Evolutionary conservation across 495 filamentous ascomycete species (phyloP).

Genomic region (Tirmania nivea): DNA sequence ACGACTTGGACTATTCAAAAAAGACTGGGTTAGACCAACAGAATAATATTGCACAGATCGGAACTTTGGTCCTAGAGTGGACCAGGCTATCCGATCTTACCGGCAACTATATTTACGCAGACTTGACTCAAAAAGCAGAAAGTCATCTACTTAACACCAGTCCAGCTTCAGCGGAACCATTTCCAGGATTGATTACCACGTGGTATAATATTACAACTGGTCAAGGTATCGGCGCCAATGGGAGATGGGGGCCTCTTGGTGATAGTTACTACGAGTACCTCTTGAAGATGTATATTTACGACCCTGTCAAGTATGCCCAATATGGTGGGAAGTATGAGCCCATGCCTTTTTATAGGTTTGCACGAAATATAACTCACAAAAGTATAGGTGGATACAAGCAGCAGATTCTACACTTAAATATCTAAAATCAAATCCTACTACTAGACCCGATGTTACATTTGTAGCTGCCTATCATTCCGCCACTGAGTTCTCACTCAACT

Average conservation of each 20-base stretch:
- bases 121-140: constrained; percentile 46
- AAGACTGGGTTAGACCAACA: constrained; percentile 25
- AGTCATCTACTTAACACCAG: constrained; percentile 46
- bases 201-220: constrained; percentile 42
- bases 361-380: not conserved
- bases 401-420: constrained; percentile 56
- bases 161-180: constrained; percentile 43
- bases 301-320: constrained; percentile 35
- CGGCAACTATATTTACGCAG: constrained; percentile 40
- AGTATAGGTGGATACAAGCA: constrained; percentile 45
- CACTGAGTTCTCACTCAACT: constrained; percentile 28
- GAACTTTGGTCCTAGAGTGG: constrained; percentile 68
- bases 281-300: constrained; percentile 84
- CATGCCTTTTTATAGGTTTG: not conserved
- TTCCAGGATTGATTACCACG: constrained; percentile 55
- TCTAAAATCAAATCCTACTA: constrained; percentile 46
- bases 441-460: constrained; percentile 53
- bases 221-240: constrained; percentile 39
- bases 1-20: constrained; percentile 40
- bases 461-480: constrained; percentile 37
- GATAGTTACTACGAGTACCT: constrained; percentile 87
- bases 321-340: constrained; percentile 33
- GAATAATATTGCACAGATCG: constrained; percentile 50
- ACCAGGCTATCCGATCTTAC: constrained; percentile 60
- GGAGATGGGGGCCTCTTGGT: constrained; percentile 61